Base-by-base conservation (phyloP, 805 yeast genomes). In the Yarrowia porcina region DNA sequence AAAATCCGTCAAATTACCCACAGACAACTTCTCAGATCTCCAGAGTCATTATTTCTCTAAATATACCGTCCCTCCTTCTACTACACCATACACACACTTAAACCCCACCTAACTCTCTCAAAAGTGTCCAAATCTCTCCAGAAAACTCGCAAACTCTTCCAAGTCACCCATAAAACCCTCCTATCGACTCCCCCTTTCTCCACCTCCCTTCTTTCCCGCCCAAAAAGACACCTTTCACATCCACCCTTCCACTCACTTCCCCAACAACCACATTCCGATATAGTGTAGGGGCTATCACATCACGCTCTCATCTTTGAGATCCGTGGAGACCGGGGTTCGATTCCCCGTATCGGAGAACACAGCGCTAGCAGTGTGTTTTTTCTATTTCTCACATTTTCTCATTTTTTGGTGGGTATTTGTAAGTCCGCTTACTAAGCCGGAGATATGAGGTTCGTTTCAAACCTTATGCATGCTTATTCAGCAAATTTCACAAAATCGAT, bases 281-380 rank as follows among this genome's bases (percentile, higher is more conserved):
- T 52, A 52, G 59, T 52, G 59, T 52, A 52, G 59, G 59, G 59
- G 59, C 59, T 52, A 52, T 52, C 59, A 52, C 59, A 52, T 52
- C 59, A 52, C 59, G 59, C 59, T 52, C 59, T 52, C 59, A 52
- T 8, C 17, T n/a, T 35, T 25, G 44, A 52, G 59, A 36, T 25
- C 59, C 59, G 59, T 52, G 59, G 59, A 52, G 59, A 52, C 59
- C 59, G 59, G 59, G 59, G 59, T 52, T 52, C 59, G 59, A 52
- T 52, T 52, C 59, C 59, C 59, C 59, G 59, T 52, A 52, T 52
- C 59, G 59, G 59, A 52, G 59, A 30, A 13, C 12, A 11, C 9
- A 30, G 13, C 3, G 12, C n/a, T n/a, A 44, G 33, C 17, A n/a
- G n/a, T 2, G 13, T 17, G 21, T 17, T 1, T 5, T 30, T 12